Conservation (phyloP, 352 stramenopile species). For the Globisporangium orthogonon region DNA sequence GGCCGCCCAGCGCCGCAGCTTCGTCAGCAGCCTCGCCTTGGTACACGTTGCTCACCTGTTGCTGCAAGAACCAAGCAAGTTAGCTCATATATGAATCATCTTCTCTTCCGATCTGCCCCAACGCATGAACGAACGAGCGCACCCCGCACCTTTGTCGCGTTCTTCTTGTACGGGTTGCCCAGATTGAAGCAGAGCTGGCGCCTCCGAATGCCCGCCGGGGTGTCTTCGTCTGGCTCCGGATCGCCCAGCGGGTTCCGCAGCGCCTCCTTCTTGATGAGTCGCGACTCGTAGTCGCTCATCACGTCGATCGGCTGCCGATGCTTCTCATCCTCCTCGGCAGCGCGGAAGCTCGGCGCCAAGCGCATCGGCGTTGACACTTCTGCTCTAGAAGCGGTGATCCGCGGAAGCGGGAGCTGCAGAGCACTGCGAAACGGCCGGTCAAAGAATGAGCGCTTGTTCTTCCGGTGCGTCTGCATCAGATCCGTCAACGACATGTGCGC, state of each 20-base stretch:
- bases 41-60: constrained; percentile 74
- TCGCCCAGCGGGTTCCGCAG: constrained; percentile 80
- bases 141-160: constrained; percentile 51
- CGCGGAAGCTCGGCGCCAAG: constrained; percentile 49
- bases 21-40: constrained; percentile 82
- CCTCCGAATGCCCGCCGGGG: constrained; percentile 53
- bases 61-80: constrained; percentile 8
- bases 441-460: constrained; percentile 49
- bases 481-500: constrained; percentile 62
- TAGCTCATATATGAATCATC: too few relatives aligned
- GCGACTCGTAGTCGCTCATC: constrained; percentile 87
- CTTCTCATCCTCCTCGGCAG: constrained; percentile 74
- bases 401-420: constrained; percentile 30
- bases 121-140: too few relatives aligned
- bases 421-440: constrained; percentile 30
- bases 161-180: constrained; percentile 88
- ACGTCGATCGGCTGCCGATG: constrained; percentile 80
- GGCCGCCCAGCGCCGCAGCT: constrained; percentile 63
- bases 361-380: constrained; percentile 24
- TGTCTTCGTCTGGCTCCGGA: constrained; percentile 82
- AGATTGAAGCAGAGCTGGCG: constrained; percentile 84
- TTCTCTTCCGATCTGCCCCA: too few relatives aligned
- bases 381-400: constrained; percentile 14
- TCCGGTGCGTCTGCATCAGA: constrained; percentile 39
- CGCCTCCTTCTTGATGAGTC: constrained; percentile 83